These are phyloP conservation scores for Mycena latifolia DNA, from an alignment of 768 basidiomycete genomes.

Conservation along the genomic window DNA sequence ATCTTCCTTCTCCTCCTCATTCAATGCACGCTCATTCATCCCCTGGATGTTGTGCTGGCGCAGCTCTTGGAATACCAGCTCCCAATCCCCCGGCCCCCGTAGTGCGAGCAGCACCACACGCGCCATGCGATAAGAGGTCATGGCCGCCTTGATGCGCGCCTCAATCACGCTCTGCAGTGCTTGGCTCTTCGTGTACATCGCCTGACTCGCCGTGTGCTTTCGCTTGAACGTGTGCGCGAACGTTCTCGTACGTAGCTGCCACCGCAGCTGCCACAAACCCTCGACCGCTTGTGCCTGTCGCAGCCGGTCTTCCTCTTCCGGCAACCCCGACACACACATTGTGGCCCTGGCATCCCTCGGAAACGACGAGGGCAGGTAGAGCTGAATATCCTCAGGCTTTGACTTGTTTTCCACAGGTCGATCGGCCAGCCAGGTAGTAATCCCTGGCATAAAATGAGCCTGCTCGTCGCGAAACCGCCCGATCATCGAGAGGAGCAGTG, in stretches of 20 bases:
- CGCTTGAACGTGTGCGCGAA: conserved; percentile 35
- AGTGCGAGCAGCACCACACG: conserved; percentile 16
- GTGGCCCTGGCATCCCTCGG: neutral
- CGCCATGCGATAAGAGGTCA: conserved; percentile 9
- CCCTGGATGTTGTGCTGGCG: conserved; percentile 26
- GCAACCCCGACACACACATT: conserved; percentile 32
- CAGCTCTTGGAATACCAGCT: conserved; percentile 19
- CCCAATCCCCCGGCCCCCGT: conserved; percentile 33
- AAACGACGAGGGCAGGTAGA: conserved; percentile 40
- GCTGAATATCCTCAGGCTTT: conserved; percentile 30
- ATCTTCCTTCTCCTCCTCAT: conserved; percentile 37
- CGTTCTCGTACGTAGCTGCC: conserved; percentile 35
- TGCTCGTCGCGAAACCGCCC: conserved; percentile 18
- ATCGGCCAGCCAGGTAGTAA: neutral
- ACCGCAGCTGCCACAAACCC: conserved; percentile 33
- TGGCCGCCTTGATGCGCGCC: conserved; percentile 7
- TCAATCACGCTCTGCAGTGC: conserved; percentile 32
- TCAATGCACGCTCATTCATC: conserved; percentile 31
- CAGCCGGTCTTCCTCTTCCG: conserved; percentile 37
- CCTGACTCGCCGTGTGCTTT: conserved; percentile 30
- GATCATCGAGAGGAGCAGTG: neutral
- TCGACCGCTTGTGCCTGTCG: conserved; percentile 35
- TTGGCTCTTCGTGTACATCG: conserved; percentile 31
- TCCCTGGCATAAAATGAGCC: conserved; percentile 18
- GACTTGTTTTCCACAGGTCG: neutral